These are phyloP conservation scores for Trichoderma pleuroti DNA, from an alignment of 2,329 filamentous ascomycete genomes.

Conservation along the genomic window DNA sequence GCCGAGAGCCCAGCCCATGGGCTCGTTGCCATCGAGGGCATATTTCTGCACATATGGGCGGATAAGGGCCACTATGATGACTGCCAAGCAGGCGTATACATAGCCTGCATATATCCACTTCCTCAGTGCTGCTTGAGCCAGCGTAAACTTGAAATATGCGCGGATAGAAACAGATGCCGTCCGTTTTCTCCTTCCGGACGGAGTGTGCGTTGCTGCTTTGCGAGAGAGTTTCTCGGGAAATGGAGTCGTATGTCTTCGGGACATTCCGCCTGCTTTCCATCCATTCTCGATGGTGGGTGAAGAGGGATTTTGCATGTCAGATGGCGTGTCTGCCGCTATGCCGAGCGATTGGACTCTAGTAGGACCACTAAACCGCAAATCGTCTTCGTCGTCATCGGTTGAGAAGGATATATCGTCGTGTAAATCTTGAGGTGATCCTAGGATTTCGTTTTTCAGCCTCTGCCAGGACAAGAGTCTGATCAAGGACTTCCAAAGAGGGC, in stretches of 20 bases:
- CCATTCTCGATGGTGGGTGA: constrained; percentile 23
- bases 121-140: constrained; percentile 67
- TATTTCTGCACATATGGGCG: constrained; percentile 63
- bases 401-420: constrained; percentile 32
- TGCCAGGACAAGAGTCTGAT: constrained; percentile 44
- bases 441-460: constrained; percentile 42
- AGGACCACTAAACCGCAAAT: constrained; percentile 22
- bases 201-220: constrained; percentile 50
- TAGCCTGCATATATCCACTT: constrained; percentile 84
- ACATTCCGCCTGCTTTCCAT: constrained; percentile 22
- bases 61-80: constrained; percentile 67
- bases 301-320: constrained; percentile 20
- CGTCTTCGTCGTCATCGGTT: constrained; percentile 32
- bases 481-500: constrained; percentile 37
- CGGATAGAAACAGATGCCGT: constrained; percentile 61
- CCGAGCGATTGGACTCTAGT: constrained; percentile 33
- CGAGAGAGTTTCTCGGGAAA: constrained; percentile 33
- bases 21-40: constrained; percentile 71
- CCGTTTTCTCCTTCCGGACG: constrained; percentile 63
- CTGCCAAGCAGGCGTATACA: constrained; percentile 65
- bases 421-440: constrained; percentile 33
- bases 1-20: constrained; percentile 86
- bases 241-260: constrained; percentile 53
- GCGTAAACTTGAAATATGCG: constrained; percentile 76
- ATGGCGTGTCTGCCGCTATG: constrained; percentile 18